These are phyloP conservation scores for Xylaria intraflava DNA, from an alignment of 495 filamentous ascomycete species.

Conservation along the genomic window DNA sequence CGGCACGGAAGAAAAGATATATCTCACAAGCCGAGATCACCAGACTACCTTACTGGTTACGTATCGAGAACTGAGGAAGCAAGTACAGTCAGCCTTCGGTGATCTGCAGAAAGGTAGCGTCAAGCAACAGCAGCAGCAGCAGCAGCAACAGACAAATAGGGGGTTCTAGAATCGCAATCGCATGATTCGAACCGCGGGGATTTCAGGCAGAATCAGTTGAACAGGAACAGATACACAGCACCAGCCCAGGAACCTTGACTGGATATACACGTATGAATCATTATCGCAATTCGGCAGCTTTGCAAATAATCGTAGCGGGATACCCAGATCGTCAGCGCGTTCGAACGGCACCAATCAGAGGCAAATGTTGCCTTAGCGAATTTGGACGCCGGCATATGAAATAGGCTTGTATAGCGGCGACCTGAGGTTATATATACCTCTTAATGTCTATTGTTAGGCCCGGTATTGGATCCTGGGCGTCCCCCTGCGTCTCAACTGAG, in stretches of 20 bases:
- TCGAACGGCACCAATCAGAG: neutral
- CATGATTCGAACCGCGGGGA: neutral
- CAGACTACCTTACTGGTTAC: slow-evolving; percentile 78
- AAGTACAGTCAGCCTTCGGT: slow-evolving; percentile 68
- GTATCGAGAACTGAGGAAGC: slow-evolving; percentile 81
- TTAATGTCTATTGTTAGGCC: slow-evolving; percentile 4
- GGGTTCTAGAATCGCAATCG: neutral
- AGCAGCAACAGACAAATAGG: slow-evolving; percentile 2
- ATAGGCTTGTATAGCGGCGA: slow-evolving; percentile 11
- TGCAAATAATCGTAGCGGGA: neutral
- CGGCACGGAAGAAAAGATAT: slow-evolving; percentile 77
- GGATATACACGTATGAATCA: neutral
- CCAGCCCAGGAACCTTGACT: neutral
- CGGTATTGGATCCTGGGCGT: slow-evolving; percentile 2
- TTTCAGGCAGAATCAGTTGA: neutral
- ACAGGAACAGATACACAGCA: neutral
- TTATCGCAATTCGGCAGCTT: neutral
- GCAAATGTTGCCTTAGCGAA: neutral
- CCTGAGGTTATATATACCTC: slow-evolving; percentile 2
- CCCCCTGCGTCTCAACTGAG: neutral
- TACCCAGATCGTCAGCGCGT: neutral
- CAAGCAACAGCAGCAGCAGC: slow-evolving; percentile 16
- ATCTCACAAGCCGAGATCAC: slow-evolving; percentile 80
- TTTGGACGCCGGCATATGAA: slow-evolving; percentile 4
- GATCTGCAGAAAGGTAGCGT: slow-evolving; percentile 59